phyloP scores from a whole-genome alignment of 202 grass and related monocot species.

The Panicum virgatum region DNA sequence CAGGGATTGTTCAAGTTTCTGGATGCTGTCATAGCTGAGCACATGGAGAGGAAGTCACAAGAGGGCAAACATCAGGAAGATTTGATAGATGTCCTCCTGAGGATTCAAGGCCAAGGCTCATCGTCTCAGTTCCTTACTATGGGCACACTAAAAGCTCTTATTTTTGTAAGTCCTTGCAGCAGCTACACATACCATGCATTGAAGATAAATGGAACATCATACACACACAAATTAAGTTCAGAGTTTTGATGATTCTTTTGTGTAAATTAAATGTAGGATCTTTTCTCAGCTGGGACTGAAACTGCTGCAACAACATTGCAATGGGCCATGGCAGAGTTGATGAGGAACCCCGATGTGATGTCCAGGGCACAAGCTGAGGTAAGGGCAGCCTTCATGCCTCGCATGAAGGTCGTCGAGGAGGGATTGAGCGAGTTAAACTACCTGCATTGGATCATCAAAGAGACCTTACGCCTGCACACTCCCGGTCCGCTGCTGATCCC shows the following conservation, averaged over 20 bases:
- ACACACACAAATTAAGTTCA: background rate
- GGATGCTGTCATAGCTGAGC: background rate
- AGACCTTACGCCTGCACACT: background rate
- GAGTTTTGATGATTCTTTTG: background rate
- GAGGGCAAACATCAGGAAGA: background rate
- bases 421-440: background rate
- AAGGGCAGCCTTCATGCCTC: background rate
- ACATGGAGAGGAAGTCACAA: background rate
- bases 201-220: too few relatives aligned
- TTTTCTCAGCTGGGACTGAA: background rate
- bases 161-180: background rate
- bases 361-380: background rate
- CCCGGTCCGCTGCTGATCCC: background rate
- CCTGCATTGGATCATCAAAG: background rate
- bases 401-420: background rate
- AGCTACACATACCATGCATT: too few relatives aligned
- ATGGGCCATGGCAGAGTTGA: conserved; percentile 1
- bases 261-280: background rate
- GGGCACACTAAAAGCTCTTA: background rate
- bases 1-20: background rate
- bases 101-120: background rate
- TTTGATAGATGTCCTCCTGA: background rate
- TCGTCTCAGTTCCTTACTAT: background rate
- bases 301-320: background rate
- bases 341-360: background rate